phyloP scores from a whole-genome alignment of 148 eudicot genomes.

The Fallopia convolvulus region DNA sequence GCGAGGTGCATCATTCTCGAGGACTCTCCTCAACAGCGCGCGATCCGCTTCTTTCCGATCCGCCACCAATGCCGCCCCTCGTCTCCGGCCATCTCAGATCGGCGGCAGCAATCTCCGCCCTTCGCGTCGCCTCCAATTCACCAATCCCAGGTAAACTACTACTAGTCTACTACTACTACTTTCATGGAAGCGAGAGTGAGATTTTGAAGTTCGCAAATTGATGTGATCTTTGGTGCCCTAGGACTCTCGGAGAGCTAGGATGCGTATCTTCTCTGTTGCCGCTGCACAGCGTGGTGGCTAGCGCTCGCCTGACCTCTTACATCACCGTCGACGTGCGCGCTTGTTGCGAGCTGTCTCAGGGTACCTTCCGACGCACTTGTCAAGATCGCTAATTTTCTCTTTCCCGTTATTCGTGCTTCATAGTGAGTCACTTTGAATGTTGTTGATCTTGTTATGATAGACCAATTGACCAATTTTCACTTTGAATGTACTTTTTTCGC shows the following conservation, averaged over 20 bases:
- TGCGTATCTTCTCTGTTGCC: conserved; percentile 41
- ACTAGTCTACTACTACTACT: background rate
- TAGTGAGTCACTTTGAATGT: conserved; percentile 5
- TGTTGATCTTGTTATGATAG: background rate
- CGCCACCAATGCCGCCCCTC: conserved; percentile 21
- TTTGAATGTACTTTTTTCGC: background rate
- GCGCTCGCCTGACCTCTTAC: conserved; percentile 43
- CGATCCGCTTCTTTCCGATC: conserved; percentile 21
- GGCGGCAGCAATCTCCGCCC: conserved; percentile 16
- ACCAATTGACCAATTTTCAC: background rate
- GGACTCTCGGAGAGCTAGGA: conserved; percentile 33
- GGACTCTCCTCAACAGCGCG: conserved; percentile 29
- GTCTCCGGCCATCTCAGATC: conserved; percentile 21
- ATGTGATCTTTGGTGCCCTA: conserved; percentile 9
- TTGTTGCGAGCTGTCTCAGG: conserved; percentile 64
- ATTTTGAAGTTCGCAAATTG: background rate
- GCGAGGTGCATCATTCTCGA: conserved; percentile 30
- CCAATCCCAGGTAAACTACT: conserved; percentile 23
- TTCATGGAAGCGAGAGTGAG: background rate
- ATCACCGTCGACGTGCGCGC: conserved; percentile 41
- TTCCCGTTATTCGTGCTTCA: conserved; percentile 2
- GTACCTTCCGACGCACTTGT: conserved; percentile 39
- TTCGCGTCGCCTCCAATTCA: conserved; percentile 26
- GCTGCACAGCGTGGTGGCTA: conserved; percentile 43
- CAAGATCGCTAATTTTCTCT: conserved; percentile 38